Base-by-base conservation (phyloP, 2,329 filamentous ascomycete genomes). In the Gaeumannomyces tritici region DNA sequence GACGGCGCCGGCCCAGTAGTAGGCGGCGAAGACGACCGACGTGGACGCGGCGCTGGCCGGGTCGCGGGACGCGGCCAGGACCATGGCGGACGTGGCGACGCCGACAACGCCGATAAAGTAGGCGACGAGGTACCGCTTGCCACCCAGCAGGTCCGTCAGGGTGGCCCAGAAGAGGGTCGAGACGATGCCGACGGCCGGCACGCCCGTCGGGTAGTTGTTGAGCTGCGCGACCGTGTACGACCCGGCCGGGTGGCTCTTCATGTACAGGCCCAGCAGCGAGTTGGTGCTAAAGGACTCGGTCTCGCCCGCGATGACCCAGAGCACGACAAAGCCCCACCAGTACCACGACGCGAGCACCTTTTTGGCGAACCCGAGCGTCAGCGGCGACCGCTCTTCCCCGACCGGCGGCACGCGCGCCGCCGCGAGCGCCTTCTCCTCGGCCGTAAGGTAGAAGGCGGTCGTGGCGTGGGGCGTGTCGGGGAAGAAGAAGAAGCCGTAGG, bases 281-380 rank as follows among this genome's bases (percentile, higher is more conserved):
- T 91, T 90, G 26, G 82, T 80, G 61, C 82, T 84, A 71, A 90
- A 90, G 0, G 85, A 88, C 70, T 91, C 88, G 0, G 85, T 87
- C 69, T 90, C 86, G 33, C 87, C 86, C 0, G 87, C 87, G 55
- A 91, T 84, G 65, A 88, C 81, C 86, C 87, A 89, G 0, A 89
- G 80, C 5, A 83, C 69, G 2, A 85, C 80, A 66, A 89, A 89
- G 1, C 84, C 85, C 76, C 85, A 89, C 79, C 83, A 88, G 67
- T 86, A 81, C 80, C 82, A 86, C 0, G 83, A 85, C 0, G 75
- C 74, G 12, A 89, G 76, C 21, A 87, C 80, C 57, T 78, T 79
- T 65, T 79, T 83, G 28, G 80, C 66, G 66, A 89, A 87, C 1
- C 67, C 64, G 62, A 78, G 70, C 24, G 74, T 79, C 15, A 85